Base-by-base conservation (phyloP, 2,329 filamentous ascomycete species). In the Onygenales sp. region DNA sequence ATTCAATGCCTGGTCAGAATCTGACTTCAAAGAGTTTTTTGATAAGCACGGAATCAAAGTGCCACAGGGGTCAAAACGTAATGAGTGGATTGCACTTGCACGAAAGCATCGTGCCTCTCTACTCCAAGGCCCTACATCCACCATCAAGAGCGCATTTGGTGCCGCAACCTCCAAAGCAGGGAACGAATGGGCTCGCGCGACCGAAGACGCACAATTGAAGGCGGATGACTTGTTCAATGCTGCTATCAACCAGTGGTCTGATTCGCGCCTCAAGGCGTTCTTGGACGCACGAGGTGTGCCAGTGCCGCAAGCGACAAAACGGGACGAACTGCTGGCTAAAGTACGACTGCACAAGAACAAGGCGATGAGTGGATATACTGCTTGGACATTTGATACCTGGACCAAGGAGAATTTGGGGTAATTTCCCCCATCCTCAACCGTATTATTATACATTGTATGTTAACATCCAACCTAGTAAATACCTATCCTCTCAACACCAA, bases 31-130 rank as follows among this genome's bases (percentile, higher is more conserved):
- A 79, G 85, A 88, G 58, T 97, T 93, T 75, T 84, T 84, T 52
- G 92, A 97, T 75, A 88, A 91, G 78, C 93, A 97, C 62, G 83
- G 83, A 54, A 86, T 98, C 66, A 79, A 79, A 75, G 88, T 96
- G 49, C 93, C 93, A 8, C 92, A 97, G 67, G 93, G 92, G 47
- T 94, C 88, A 65, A 91, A 87, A 77, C 77, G 82, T 61, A 94
- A 96, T 64, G 92, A 98, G 70, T 80, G 97, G 31, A 77, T 94
- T 51, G 90, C 92, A 51, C 81, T 97, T 57, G 86, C 92, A 58
- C 89, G 92, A 67, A 94, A 93, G 78, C 82, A 95, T 73, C 85
- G 87, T 14, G 85, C 83, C 56, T 84, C 89, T 63, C 63, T 73
- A 27, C 56, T 71, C 36, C 42, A 58, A 17, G 61, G 60, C 6